Percentiles rank a stretch among this genome's conserved stretches.
Evolutionary conservation across 2,329 filamentous ascomycete genomes (phyloP).

Genomic region (Fusarium praegraminearum): DNA sequence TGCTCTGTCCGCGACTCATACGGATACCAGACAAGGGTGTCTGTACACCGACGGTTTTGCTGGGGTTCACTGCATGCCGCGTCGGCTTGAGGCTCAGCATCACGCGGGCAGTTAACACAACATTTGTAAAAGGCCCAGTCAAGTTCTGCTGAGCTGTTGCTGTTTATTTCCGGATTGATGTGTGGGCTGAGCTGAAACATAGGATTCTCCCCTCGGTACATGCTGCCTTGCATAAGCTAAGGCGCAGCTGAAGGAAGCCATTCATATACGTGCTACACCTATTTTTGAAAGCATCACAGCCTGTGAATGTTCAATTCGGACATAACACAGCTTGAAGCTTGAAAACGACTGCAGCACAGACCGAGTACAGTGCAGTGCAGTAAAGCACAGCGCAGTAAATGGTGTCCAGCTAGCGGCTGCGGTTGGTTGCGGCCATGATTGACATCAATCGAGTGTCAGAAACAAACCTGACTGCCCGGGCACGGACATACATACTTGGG

Average conservation of each 20-base stretch:
- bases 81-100: slow-evolving; percentile 29
- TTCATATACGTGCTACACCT: not conserved
- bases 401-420: slow-evolving; percentile 1
- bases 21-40: slow-evolving; percentile 2
- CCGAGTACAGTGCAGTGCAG: not conserved
- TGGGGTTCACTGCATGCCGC: slow-evolving; percentile 11
- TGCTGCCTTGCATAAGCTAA: slow-evolving; percentile 22
- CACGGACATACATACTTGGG: slow-evolving; percentile 15
- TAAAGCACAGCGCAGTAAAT: not conserved
- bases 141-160: not conserved
- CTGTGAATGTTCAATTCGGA: not conserved
- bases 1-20: not conserved
- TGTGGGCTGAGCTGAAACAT: slow-evolving; percentile 21
- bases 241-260: slow-evolving; percentile 12
- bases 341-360: not conserved
- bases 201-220: not conserved
- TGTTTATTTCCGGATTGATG: slow-evolving; percentile 24
- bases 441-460: slow-evolving; percentile 29
- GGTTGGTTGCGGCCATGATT: slow-evolving; percentile 12
- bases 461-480: slow-evolving; percentile 5
- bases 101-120: not conserved
- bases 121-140: not conserved
- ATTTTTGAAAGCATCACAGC: not conserved
- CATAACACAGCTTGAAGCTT: not conserved
- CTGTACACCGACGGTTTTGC: slow-evolving; percentile 1